Conservation (phyloP, 2,329 filamentous ascomycete species). For the Trichophyton equinum region DNA sequence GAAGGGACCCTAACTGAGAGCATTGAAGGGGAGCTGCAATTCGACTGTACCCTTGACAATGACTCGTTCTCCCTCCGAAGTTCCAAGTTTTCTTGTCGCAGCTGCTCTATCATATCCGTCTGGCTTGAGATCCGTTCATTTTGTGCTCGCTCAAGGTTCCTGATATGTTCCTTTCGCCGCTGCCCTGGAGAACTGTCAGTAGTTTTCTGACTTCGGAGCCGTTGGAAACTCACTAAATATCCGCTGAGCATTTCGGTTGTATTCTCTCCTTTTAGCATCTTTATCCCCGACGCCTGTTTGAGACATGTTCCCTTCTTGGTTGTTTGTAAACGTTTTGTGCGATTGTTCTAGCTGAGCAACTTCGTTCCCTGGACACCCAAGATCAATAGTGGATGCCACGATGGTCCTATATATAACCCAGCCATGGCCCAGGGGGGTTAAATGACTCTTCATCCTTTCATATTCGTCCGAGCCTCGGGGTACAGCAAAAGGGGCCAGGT, state of each 20-base stretch:
- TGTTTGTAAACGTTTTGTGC: not conserved
- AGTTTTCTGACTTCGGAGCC: not conserved
- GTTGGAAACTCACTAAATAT: constrained; percentile 30
- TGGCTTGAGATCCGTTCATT: constrained; percentile 29
- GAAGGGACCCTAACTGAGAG: not conserved
- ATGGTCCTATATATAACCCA: no score
- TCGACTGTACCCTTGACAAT: constrained; percentile 24
- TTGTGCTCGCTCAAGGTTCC: constrained; percentile 32
- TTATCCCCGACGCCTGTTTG: constrained; percentile 20
- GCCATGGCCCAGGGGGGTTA: no score
- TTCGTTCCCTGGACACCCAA: no score
- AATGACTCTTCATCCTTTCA: no score
- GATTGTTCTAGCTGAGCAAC: no score
- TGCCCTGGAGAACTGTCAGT: constrained; percentile 22
- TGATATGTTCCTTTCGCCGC: constrained; percentile 34
- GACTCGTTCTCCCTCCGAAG: constrained; percentile 31
- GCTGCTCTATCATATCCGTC: constrained; percentile 30
- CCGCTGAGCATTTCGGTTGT: constrained; percentile 34
- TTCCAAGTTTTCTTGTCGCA: constrained; percentile 30
- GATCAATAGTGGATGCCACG: no score
- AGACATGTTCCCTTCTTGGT: constrained; percentile 15
- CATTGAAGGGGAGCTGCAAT: constrained; percentile 17
- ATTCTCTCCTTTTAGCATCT: constrained; percentile 16
- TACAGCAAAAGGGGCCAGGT: no score
- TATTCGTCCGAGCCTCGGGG: no score